Conservation (phyloP, 1,284 basidiomycete species). For the Boletus smithii region DNA sequence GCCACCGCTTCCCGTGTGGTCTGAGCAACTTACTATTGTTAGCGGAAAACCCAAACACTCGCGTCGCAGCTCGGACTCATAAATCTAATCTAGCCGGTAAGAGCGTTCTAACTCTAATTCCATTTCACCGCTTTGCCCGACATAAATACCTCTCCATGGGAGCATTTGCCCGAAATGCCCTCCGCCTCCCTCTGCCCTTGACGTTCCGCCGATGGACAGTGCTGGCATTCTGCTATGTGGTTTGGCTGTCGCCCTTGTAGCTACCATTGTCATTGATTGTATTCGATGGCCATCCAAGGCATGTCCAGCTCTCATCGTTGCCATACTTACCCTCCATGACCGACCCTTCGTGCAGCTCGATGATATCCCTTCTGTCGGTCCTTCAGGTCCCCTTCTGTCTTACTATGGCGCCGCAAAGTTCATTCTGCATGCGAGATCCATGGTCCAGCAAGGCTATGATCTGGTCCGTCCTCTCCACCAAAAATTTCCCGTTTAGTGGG, state of each 20-base stretch:
- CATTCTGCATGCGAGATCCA: constrained; percentile 29
- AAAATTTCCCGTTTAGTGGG: neutral
- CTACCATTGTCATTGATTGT: constrained; percentile 16
- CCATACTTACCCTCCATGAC: neutral
- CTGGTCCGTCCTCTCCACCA: constrained; percentile 24
- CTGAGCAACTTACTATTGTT: too few species aligned
- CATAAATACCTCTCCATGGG: constrained; percentile 33
- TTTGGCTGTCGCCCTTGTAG: constrained; percentile 16
- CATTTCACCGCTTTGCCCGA: constrained; percentile 23
- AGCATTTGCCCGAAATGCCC: constrained; percentile 28
- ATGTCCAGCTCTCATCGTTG: constrained; percentile 3
- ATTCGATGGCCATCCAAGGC: constrained; percentile 28
- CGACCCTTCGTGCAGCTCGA: constrained; percentile 21
- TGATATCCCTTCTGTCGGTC: constrained; percentile 38
- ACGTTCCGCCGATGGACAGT: constrained; percentile 28
- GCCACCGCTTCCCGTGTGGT: too few species aligned
- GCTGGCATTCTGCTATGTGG: constrained; percentile 22
- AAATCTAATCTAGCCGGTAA: constrained; percentile 32
- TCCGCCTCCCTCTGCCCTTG: constrained; percentile 19
- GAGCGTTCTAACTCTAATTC: constrained; percentile 32
- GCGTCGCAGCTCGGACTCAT: constrained; percentile 21
- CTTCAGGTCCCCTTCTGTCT: constrained; percentile 37
- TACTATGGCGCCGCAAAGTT: constrained; percentile 33
- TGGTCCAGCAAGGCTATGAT: constrained; percentile 40
- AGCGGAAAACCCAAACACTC: neutral